Evolutionary conservation across 2,329 filamentous ascomycete genomes (phyloP).

Genomic region (Sporothrix globosa): DNA sequence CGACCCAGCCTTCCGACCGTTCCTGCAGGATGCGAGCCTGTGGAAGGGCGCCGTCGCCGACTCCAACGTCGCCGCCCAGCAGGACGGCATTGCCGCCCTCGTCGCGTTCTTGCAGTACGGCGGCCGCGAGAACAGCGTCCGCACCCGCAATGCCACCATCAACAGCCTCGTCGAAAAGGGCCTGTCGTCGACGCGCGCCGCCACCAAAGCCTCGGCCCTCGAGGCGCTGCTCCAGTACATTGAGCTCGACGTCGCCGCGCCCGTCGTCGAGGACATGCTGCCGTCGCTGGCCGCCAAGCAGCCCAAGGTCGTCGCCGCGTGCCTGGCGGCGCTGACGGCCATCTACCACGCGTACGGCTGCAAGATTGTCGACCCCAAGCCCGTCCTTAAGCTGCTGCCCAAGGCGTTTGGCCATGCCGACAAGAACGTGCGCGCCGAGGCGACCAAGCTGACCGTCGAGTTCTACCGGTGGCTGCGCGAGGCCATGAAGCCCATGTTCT

Average conservation of each 20-base stretch:
- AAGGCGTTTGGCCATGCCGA: conserved; percentile 96
- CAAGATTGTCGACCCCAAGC: conserved; percentile 92
- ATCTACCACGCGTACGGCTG: conserved; percentile 95
- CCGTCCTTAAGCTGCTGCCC: conserved; percentile 82
- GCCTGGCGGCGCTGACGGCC: conserved; percentile 73
- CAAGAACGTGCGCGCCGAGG: conserved; percentile 95
- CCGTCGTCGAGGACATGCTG: conserved; percentile 87
- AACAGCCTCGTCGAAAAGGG: conserved; percentile 87
- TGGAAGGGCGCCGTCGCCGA: conserved; percentile 94
- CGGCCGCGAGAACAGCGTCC: conserved; percentile 74
- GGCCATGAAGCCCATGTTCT: conserved; percentile 98
- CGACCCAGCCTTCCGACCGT: conserved; percentile 83
- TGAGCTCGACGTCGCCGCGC: conserved; percentile 82
- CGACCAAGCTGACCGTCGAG: conserved; percentile 87
- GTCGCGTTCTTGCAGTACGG: conserved; percentile 93
- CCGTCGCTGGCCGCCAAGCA: conserved; percentile 84
- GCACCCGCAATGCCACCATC: conserved; percentile 76
- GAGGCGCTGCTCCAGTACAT: conserved; percentile 88
- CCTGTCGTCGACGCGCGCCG: conserved; percentile 81
- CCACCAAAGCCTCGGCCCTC: conserved; percentile 81
- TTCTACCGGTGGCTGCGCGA: conserved; percentile 97
- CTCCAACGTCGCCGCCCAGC: conserved; percentile 94
- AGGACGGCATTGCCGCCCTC: conserved; percentile 84
- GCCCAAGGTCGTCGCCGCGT: conserved; percentile 78
- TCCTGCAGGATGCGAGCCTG: conserved; percentile 78